Evolutionary conservation across 495 filamentous ascomycete genomes (phyloP).

Genomic region (Neurospora cerealis): DNA sequence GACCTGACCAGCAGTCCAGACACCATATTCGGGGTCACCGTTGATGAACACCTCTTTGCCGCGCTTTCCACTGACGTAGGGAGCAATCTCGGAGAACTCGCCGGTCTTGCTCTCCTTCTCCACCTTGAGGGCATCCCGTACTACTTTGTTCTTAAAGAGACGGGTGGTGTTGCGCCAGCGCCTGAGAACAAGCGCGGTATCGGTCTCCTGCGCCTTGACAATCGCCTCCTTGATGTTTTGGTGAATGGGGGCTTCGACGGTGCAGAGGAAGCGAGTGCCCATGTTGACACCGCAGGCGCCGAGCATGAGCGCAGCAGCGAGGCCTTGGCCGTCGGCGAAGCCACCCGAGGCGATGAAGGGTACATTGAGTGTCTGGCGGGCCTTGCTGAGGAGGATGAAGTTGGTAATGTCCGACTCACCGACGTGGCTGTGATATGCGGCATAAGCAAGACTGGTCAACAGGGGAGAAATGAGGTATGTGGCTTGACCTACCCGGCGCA

Average conservation of each 20-base stretch:
- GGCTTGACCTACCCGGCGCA: conserved; percentile 67
- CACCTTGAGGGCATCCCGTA: conserved; percentile 67
- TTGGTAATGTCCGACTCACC: conserved; percentile 97
- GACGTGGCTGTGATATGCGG: conserved; percentile 41
- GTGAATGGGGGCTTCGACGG: conserved; percentile 86
- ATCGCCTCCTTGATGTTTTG: conserved; percentile 88
- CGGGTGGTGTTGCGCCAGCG: conserved; percentile 90
- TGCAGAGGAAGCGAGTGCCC: conserved; percentile 92
- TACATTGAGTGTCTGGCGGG: conserved; percentile 71
- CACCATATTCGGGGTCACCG: conserved; percentile 83
- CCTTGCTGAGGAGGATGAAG: conserved; percentile 82
- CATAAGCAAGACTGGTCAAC: not conserved
- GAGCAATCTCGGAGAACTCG: conserved; percentile 85
- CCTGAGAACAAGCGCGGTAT: conserved; percentile 80
- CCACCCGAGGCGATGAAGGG: conserved; percentile 95
- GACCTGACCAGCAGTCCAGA: conserved; percentile 57
- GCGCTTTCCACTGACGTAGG: conserved; percentile 83
- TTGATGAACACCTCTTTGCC: conserved; percentile 86
- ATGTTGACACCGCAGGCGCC: conserved; percentile 96
- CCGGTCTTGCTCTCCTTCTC: conserved; percentile 79
- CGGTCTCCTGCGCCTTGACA: conserved; percentile 77
- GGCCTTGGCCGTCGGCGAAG: conserved; percentile 88
- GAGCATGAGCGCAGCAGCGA: conserved; percentile 83
- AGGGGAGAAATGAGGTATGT: not conserved
- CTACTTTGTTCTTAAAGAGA: conserved; percentile 82